phyloP scores from a whole-genome alignment of 805 yeast genomes.

The Spathaspora boniae region DNA sequence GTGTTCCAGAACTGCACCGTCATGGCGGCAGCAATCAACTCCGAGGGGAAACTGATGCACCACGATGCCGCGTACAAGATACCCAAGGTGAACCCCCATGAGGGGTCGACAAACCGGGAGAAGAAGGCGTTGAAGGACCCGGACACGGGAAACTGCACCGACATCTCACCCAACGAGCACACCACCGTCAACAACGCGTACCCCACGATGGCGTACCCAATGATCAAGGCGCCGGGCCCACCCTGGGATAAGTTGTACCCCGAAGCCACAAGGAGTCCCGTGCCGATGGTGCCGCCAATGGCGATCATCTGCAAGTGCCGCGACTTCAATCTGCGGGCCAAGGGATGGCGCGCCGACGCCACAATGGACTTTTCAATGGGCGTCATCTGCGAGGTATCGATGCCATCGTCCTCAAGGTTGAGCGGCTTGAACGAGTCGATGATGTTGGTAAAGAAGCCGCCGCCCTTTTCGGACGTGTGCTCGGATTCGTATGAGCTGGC shows the following conservation, averaged over 20 bases:
- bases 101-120: slow-evolving; percentile 32
- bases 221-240: slow-evolving; percentile 42
- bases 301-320: slow-evolving; percentile 62
- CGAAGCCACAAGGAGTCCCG: slow-evolving; percentile 50
- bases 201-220: slow-evolving; percentile 59
- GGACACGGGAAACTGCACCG: slow-evolving; percentile 41
- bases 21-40: slow-evolving; percentile 35
- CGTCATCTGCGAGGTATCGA: slow-evolving; percentile 38
- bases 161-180: slow-evolving; percentile 61
- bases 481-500: slow-evolving; percentile 1
- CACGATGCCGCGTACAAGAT: slow-evolving; percentile 33
- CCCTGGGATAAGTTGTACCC: slow-evolving; percentile 39
- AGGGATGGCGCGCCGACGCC: slow-evolving; percentile 41
- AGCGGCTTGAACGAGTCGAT: slow-evolving; percentile 38
- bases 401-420: slow-evolving; percentile 35
- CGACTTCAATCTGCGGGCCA: slow-evolving; percentile 41
- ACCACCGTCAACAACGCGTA: slow-evolving; percentile 54
- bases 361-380: slow-evolving; percentile 36
- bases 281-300: slow-evolving; percentile 70
- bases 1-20: slow-evolving; percentile 33
- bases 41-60: slow-evolving; percentile 34
- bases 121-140: slow-evolving; percentile 38
- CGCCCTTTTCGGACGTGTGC: neutral
- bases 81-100: slow-evolving; percentile 36
- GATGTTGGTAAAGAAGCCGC: slow-evolving; percentile 11